A percentile compares a stretch with the other conserved stretches of the same genome.
phyloP scores from a whole-genome alignment of 305 asterid genomes.

The Fraxinus sp. region DNA sequence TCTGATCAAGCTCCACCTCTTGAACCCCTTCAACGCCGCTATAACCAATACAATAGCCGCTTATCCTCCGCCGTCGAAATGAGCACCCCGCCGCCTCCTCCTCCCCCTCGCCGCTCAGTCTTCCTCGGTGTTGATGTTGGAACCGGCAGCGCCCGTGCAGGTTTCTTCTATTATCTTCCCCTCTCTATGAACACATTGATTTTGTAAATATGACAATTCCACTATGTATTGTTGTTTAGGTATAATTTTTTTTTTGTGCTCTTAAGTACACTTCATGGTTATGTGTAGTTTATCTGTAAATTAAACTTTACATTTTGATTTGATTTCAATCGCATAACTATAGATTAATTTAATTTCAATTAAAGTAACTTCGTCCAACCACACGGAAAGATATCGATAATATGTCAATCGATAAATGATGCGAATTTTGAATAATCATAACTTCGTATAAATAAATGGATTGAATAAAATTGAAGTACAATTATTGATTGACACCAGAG shows the following conservation, averaged over 20 bases:
- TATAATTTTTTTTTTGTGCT: background rate
- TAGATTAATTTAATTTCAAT: background rate
- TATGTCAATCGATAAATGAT: background rate
- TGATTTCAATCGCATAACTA: background rate
- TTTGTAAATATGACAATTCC: background rate
- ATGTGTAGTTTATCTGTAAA: background rate
- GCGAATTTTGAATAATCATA: background rate
- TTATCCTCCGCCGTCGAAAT: constrained; percentile 50
- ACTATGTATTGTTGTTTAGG: background rate
- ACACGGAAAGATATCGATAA: background rate
- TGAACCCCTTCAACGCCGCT: constrained; percentile 12
- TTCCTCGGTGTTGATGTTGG: constrained; percentile 97
- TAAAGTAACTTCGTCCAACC: background rate
- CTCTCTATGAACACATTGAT: background rate
- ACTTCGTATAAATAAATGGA: background rate
- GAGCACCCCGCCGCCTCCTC: constrained; percentile 47
- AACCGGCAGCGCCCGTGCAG: constrained; percentile 99
- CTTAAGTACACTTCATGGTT: background rate
- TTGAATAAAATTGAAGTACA: background rate
- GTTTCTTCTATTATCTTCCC: constrained; percentile 34
- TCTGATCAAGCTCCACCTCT: constrained; percentile 28
- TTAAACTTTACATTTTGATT: no score
- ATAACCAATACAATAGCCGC: constrained; percentile 25
- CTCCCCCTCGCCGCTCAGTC: constrained; percentile 45
- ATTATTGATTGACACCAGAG: background rate